phyloP scores from a whole-genome alignment of 371 early-diverging fungal species.

The Apophysomyces sp. region DNA sequence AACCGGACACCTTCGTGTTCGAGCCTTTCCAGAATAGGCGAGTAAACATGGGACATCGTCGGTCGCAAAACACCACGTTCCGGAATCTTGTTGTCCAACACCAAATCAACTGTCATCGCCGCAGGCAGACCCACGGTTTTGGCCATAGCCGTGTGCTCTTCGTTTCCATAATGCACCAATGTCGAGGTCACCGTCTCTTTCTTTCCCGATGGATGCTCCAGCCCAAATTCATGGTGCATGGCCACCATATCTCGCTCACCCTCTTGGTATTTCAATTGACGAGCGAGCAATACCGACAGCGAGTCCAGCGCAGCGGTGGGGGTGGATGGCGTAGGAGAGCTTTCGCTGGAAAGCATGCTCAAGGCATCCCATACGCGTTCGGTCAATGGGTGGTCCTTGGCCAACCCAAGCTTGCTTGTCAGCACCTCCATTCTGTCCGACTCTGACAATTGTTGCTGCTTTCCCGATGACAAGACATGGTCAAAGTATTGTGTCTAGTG shows the following conservation, averaged over 20 bases:
- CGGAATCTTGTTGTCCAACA: constrained; percentile 64
- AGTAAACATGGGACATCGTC: constrained; percentile 72
- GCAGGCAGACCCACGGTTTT: constrained; percentile 88
- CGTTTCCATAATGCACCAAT: constrained; percentile 74
- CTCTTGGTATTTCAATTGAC: constrained; percentile 66
- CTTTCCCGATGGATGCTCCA: constrained; percentile 54
- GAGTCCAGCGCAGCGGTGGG: constrained; percentile 59
- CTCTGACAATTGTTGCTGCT: constrained; percentile 2
- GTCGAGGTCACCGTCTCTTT: constrained; percentile 74
- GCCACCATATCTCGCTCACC: constrained; percentile 87
- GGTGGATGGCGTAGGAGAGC: not conserved
- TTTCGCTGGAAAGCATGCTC: constrained; percentile 17
- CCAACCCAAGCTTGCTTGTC: constrained; percentile 43
- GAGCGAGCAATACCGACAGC: constrained; percentile 72
- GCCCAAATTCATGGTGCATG: constrained; percentile 86
- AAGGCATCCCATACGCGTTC: constrained; percentile 44
- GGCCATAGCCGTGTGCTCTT: constrained; percentile 87
- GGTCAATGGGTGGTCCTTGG: constrained; percentile 37
- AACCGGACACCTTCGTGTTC: constrained; percentile 72
- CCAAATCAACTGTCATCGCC: constrained; percentile 83
- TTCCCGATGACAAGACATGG: constrained; percentile 12
- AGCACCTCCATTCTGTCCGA: constrained; percentile 30
- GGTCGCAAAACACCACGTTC: constrained; percentile 80
- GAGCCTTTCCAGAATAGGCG: constrained; percentile 71
- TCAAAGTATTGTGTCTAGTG: constrained; percentile 26